A percentile compares a stretch with the other conserved stretches of the same genome.
Conservation (phyloP, 73 alveolate genomes). For the Diophrys appendiculata region DNA sequence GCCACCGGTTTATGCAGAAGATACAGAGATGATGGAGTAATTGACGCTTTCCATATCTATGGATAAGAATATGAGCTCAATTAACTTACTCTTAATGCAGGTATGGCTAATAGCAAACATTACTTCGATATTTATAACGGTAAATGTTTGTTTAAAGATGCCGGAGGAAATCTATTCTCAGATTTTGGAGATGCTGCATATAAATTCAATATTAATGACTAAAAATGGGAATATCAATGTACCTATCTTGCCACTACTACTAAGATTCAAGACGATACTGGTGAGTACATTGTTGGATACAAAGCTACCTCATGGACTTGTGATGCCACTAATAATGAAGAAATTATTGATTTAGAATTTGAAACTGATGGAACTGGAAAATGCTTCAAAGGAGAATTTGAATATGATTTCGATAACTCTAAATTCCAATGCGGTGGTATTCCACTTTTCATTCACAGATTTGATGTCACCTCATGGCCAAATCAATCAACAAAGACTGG, state of each 20-base stretch:
- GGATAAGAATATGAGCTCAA: too few relatives aligned
- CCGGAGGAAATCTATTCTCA: too few relatives aligned
- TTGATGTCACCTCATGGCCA: background rate
- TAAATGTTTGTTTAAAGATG: too few relatives aligned
- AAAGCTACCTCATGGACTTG: background rate
- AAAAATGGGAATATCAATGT: background rate
- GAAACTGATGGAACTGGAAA: background rate
- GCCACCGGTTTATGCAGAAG: background rate
- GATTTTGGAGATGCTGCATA: too few relatives aligned
- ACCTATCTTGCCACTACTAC: background rate
- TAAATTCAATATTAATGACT: too few relatives aligned
- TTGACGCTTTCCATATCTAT: too few relatives aligned
- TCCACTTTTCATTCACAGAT: background rate
- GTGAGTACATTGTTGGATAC: too few relatives aligned
- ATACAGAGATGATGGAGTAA: background rate
- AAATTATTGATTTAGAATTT: background rate
- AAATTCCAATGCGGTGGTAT: background rate
- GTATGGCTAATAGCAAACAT: too few relatives aligned
- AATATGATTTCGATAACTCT: background rate
- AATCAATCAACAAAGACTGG: too few relatives aligned
- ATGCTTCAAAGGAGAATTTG: background rate
- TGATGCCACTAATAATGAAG: background rate
- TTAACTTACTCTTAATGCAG: too few relatives aligned
- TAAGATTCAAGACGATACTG: too few relatives aligned
- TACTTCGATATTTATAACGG: too few relatives aligned